Base-by-base conservation (phyloP, 768 basidiomycete genomes). In the Neoboletus magnificus region DNA sequence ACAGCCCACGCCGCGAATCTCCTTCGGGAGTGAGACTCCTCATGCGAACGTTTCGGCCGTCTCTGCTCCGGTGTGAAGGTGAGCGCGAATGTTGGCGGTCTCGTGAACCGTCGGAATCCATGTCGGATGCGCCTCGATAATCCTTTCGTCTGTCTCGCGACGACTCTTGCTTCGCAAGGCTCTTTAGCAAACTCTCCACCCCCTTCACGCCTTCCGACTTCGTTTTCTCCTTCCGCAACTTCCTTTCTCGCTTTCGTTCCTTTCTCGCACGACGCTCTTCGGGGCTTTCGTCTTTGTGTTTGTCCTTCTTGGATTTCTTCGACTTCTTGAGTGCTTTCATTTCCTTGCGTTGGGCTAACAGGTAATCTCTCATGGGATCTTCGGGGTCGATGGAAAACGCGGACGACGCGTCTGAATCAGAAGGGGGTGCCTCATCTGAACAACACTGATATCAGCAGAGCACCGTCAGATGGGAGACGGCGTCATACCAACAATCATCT, bases 321-420 rank as follows among this genome's bases (percentile, higher is more conserved):
- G 87, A 85, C 73, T 86, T 88, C 62, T 78, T 76, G 55, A 78
- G 72, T 3, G 79, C 83, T 61, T 86, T 89, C 66, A 83, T 82
- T 66, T 92, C 89, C 61, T 75, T 82, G 63, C 82, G 80, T 68
- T 95, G 82, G 1, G 84, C 80, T 37, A 94, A 73, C 33, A 99
- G 77, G 68, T 91, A 98, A 58, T 94, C 95, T 29, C 87, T 84
- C 97, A 99, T 98, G 1, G 97, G 97, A 72, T 99, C 97, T 68
- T 98, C 96, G 1, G 91, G 91, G 69, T 98, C 95, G 54, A 97
- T 89, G 10, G 82, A 78, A 27, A 85, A 80, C 18, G 75, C 79
- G 18, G 85, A 80, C 3, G 81, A 80, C 16, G 75, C 85, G 2
- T 87, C 86, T 5, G 86, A 86, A 33, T 89, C 87, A 6, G 87